These are phyloP conservation scores for Trichoderma polysporum DNA, from an alignment of 2,329 filamentous ascomycete species.

Conservation along the genomic window DNA sequence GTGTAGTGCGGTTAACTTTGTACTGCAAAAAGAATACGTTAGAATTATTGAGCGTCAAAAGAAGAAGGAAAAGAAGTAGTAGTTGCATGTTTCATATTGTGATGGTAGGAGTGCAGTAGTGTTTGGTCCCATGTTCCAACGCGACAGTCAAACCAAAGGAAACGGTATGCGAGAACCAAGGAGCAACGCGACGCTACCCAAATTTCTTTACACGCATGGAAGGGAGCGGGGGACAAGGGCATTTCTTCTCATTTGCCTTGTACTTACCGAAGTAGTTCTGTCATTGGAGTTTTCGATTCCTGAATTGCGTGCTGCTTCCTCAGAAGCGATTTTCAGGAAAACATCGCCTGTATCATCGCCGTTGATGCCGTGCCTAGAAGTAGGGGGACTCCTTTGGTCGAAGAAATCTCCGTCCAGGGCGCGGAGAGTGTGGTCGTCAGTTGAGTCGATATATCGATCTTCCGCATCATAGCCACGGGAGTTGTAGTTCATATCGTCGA, in stretches of 20 bases:
- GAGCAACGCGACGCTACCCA: background rate
- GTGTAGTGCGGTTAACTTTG: conserved; percentile 46
- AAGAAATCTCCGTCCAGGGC: conserved; percentile 47
- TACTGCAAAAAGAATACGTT: conserved; percentile 39
- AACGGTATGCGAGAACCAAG: background rate
- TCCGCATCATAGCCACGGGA: conserved; percentile 45
- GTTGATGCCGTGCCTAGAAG: conserved; percentile 39
- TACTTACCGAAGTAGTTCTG: conserved; percentile 35
- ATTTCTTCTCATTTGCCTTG: conserved; percentile 42
- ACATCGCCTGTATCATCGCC: conserved; percentile 58
- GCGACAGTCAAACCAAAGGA: background rate
- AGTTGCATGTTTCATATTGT: background rate
- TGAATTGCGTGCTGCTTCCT: conserved; percentile 46
- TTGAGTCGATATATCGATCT: conserved; percentile 44
- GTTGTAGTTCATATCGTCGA: conserved; percentile 52
- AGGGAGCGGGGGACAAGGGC: conserved; percentile 24
- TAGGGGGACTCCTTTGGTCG: conserved; percentile 29
- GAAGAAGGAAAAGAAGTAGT: background rate
- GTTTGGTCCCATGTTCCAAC: background rate
- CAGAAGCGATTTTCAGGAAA: conserved; percentile 58
- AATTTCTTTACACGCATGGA: background rate
- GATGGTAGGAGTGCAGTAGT: background rate
- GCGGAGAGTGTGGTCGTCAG: conserved; percentile 51
- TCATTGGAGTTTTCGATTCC: conserved; percentile 36
- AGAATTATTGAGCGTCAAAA: background rate